Conservation (phyloP, 179 eudicot species). For the Silene noctiflora region DNA sequence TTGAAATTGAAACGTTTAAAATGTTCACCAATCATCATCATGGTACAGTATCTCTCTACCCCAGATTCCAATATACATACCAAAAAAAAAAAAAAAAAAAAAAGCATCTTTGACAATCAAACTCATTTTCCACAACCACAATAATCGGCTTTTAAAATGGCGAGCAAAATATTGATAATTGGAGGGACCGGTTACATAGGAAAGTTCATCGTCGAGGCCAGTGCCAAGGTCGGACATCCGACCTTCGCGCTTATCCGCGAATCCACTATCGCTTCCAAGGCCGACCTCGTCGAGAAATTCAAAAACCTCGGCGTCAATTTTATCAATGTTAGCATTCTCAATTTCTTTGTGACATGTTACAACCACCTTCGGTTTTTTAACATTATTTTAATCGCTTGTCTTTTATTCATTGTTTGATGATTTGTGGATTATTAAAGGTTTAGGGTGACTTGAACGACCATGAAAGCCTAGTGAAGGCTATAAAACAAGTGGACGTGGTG, state of each 20-base stretch:
- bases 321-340: no score
- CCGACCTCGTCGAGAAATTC: slow-evolving; percentile 15
- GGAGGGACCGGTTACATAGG: slow-evolving; percentile 30
- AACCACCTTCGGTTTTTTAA: no score
- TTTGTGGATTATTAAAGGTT: neutral
- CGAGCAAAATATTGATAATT: slow-evolving; percentile 22
- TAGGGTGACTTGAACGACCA: slow-evolving; percentile 53
- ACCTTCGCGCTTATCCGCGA: slow-evolving; percentile 25
- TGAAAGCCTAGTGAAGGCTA: slow-evolving; percentile 39
- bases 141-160: slow-evolving; percentile 4
- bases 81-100: neutral
- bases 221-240: slow-evolving; percentile 22
- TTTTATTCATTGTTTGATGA: neutral
- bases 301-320: slow-evolving; percentile 23
- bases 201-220: slow-evolving; percentile 26
- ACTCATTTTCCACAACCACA: neutral
- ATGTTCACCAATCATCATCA: no score
- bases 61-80: no score
- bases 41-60: no score
- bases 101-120: neutral
- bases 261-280: neutral
- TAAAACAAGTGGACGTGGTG: slow-evolving; percentile 56
- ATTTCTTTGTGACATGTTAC: no score
- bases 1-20: no score
- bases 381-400: no score